These are phyloP conservation scores for Amauroascus verrucosus DNA, from an alignment of 2,329 filamentous ascomycete species.

Conservation along the genomic window DNA sequence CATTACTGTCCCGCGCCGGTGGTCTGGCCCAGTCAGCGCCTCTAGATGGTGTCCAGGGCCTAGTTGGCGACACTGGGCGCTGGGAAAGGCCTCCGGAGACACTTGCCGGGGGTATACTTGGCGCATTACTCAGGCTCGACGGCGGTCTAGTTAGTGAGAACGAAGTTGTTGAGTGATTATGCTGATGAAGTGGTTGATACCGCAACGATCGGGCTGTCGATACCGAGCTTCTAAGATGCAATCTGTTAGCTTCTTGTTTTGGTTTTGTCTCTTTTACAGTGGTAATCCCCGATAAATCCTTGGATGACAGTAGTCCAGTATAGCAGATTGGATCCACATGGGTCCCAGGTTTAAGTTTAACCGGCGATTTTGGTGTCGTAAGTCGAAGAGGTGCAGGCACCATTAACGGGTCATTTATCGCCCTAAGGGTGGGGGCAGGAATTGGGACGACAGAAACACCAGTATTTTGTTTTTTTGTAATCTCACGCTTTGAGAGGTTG, in stretches of 20 bases:
- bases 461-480: neutral
- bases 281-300: slow-evolving; percentile 12
- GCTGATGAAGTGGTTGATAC: slow-evolving; percentile 26
- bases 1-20: slow-evolving; percentile 50
- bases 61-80: slow-evolving; percentile 33
- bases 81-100: slow-evolving; percentile 27
- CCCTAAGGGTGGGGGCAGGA: neutral
- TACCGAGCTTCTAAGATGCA: slow-evolving; percentile 20
- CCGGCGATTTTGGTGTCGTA: slow-evolving; percentile 16
- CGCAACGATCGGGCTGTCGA: slow-evolving; percentile 23
- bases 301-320: slow-evolving; percentile 4
- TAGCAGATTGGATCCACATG: slow-evolving; percentile 6
- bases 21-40: slow-evolving; percentile 58
- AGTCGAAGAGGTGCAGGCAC: slow-evolving; percentile 16
- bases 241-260: slow-evolving; percentile 20
- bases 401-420: slow-evolving; percentile 7
- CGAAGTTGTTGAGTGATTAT: slow-evolving; percentile 24
- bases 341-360: neutral
- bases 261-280: slow-evolving; percentile 19
- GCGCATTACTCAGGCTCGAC: slow-evolving; percentile 35
- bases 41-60: slow-evolving; percentile 48
- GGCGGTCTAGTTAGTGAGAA: slow-evolving; percentile 30
- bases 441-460: neutral
- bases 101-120: slow-evolving; percentile 34
- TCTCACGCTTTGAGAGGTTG: neutral